Evolutionary conservation across 2,329 filamentous ascomycete species (phyloP), one percentile per base, ranked within the genome.

Genomic region (Torrubiella hemipterigena): DNA sequence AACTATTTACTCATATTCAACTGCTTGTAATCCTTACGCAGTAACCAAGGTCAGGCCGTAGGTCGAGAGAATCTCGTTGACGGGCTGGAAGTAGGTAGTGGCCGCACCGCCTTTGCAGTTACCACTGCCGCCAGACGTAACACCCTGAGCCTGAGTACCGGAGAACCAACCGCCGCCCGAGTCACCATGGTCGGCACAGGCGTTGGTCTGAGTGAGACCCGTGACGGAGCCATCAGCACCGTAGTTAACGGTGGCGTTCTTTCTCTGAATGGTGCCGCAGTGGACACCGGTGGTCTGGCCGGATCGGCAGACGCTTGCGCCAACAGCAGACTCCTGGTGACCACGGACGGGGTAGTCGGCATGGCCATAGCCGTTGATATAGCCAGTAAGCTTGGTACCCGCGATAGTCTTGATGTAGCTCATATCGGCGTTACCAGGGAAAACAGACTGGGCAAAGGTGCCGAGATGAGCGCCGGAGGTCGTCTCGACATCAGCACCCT

Each of bases 361-460:
- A n/a, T 17, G 7, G 10, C 30, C 30, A 22, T 32, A 32, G 13
- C 21, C 30, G 13, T 24, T 22, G 25, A 32, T 22, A 10, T 32
- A 25, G 20, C 20, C 30, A 17, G 21, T 22, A 13, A 22, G 21
- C 10, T 14, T 22, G 4, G 25, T 24, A 7, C 21, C 23, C 11
- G 20, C 17, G 14, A 32, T 17, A 5, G 30, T 32, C 11, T 22
- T 25, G 22, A 24, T 11, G 22, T 6, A 24, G 22, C 22, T 24
- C 22, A 24, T 24, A 14, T 24, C 22, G 11, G 22, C 22, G 11
- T 14, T 24, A 6, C 22, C 22, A 12, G 22, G 22, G 22, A 24
- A 24, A 12, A 24, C 22, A 11, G 22, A 24, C 6, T 14, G 6
- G 5, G 22, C n/a, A 14, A 24, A 24, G 10, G 22, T 6, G n/a